Evolutionary conservation across 2,329 filamentous ascomycete species (phyloP), one percentile per base, ranked within the genome.

Genomic region (Endocalyx cinctus): DNA sequence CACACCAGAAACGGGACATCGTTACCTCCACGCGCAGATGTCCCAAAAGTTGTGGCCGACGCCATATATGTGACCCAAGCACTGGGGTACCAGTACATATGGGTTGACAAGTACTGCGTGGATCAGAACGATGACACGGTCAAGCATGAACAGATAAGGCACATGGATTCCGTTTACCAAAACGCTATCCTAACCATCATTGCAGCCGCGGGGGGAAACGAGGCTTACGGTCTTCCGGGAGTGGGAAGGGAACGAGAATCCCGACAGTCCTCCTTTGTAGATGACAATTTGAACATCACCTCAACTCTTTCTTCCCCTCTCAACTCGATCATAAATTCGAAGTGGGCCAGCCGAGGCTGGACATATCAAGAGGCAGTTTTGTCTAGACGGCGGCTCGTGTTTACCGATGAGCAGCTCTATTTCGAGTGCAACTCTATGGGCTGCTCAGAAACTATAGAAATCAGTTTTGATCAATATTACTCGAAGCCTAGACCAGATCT

Each of bases 281-380:
- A 27, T 6, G 31, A 27, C 17, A 8, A 28, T 5, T 37, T 37
- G 16, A 20, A 17, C 6, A 20, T 44, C 8, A 34, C 18, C 12
- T 42, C 38, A 6, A 39, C 29, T 3, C 22, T 44, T 3, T 34
- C 38, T 2, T 27, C 34, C 14, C 32, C 36, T n/a, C 23, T 33
- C 8, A 8, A 10, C 19, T 34, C 31, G 4, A 41, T 47, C 18
- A 6, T 4, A 2, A 31, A 38, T 10, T 45, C 42, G 8, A 34
- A 13, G 7, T 46, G 55, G 42, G 20, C 35, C 12, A 38, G 35
- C 6, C 27, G 45, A 13, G 59, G 47, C 6, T 62, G 58, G 59
- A 62, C 57, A 4, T 57, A 51, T 36, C 57, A 62, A 40, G 59
- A 63, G 39, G 51, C 33, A 5, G 20, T 57, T 2, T 40, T 59